Percentiles rank a stretch among this genome's conserved stretches.
Conservation (phyloP, 441 rosid genomes). For the Erysimum pusillum region DNA sequence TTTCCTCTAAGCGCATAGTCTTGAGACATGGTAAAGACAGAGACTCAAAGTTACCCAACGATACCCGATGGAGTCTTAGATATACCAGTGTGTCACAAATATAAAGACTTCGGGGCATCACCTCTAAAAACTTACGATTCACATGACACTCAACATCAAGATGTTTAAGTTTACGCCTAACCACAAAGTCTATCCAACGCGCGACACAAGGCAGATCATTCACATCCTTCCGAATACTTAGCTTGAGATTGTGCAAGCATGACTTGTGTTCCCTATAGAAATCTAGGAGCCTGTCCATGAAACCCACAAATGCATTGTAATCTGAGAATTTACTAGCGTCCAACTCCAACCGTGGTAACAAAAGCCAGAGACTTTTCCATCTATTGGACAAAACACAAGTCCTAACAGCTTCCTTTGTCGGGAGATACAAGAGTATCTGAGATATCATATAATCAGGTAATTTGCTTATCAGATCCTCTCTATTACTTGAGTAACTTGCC, state of each 20-base stretch:
- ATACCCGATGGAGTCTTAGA: no score
- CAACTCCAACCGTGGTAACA: slow-evolving; percentile 1
- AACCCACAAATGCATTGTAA: slow-evolving; percentile 7
- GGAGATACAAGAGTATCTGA: slow-evolving; percentile 16
- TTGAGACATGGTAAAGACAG: no score
- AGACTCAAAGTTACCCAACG: no score
- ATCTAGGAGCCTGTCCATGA: slow-evolving; percentile 8
- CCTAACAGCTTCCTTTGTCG: slow-evolving; percentile 22
- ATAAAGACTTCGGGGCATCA: no score
- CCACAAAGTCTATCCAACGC: background rate
- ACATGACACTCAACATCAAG: background rate
- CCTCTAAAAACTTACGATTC: background rate
- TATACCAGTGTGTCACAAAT: no score
- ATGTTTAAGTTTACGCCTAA: background rate
- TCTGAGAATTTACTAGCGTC: background rate
- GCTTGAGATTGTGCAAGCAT: background rate
- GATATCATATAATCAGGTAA: slow-evolving; percentile 5
- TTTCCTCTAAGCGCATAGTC: no score
- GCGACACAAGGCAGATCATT: background rate
- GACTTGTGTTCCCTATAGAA: slow-evolving; percentile 6
- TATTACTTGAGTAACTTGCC: background rate
- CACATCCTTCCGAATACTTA: background rate
- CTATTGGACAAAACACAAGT: slow-evolving; percentile 9
- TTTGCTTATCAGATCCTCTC: slow-evolving; percentile 4
- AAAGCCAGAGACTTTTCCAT: slow-evolving; percentile 15